Conservation (phyloP, 345 rosid species). For the Eucalyptus decipiens region DNA sequence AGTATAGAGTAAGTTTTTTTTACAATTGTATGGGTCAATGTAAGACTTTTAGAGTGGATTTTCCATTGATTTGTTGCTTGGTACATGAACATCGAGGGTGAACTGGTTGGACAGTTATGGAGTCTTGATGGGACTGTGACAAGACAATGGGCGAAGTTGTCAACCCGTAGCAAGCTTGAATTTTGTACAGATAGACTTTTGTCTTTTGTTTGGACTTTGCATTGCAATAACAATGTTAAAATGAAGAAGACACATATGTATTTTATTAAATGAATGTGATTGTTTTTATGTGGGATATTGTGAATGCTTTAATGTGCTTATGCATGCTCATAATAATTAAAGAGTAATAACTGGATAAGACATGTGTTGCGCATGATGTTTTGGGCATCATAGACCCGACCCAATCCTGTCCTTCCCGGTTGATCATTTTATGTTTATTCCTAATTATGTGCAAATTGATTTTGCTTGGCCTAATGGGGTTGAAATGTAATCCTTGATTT, state of each 20-base stretch:
- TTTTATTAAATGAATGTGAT: neutral
- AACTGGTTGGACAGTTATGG: no score
- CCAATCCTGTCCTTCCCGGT: rapidly evolving
- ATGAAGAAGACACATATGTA: neutral
- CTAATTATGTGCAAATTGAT: neutral
- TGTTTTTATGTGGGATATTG: neutral
- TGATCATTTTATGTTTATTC: neutral
- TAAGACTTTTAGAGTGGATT: neutral
- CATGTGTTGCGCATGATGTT: neutral
- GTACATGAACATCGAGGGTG: neutral
- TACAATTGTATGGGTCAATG: neutral
- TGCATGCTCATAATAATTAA: neutral
- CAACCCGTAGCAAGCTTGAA: rapidly evolving
- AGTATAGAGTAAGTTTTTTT: no score
- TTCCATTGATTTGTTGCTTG: neutral
- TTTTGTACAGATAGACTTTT: neutral
- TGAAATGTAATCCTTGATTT: neutral
- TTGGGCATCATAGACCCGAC: rapidly evolving
- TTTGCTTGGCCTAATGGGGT: neutral
- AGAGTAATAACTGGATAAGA: neutral
- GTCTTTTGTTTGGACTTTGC: neutral
- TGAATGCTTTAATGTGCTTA: neutral
- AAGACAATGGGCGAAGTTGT: neutral
- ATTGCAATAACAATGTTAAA: neutral
- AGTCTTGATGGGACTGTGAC: neutral